Evolutionary conservation across 805 yeast species (phyloP), one percentile per base, ranked within the genome.

Genomic region (Candida morakotiae): DNA sequence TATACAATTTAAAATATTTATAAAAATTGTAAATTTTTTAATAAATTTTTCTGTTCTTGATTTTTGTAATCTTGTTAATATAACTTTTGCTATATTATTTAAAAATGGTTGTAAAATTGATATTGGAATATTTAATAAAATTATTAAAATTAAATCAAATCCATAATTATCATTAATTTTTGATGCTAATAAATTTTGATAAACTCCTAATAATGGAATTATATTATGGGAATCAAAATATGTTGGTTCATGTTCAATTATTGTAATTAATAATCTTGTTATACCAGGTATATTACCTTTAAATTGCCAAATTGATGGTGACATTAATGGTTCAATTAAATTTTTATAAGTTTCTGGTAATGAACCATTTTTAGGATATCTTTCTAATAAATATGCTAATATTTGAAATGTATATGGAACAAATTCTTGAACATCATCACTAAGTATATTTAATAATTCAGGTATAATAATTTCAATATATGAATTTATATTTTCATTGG

Each of bases 211-310:
- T 21, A 93, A 75, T 3, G 97, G 95, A 24, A 84, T 75, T 28
- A 87, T 56, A 51, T 46, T 67, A 20, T 51, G 55, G 6, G 45
- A 62, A 3, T 62, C 60, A 44, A 75, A 73, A 1, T 60, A 52
- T 2, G 52, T 33, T 2, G 75, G 66, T 34, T 71, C 72, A 31
- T 73, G 77, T 31, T 59, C 59, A 23, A 83, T 62, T 15, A 91
- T 79, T 5, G 87, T 79, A 38, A 79, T 73, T 27, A 93, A 65
- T 35, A 93, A 67, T 48, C 96, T 76, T 0, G 94, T 82, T 15
- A 91, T 77, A 2, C 96, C 97, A 2, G 98, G 98, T 24, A 91
- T 79, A 48, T 91, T 93, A 11, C 98, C 98, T 46, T 80, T 73
- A 43, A 76, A 77, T 58, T 93, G 98, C 98, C 98, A 93, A 25